Base-by-base conservation (phyloP, 2,329 filamentous ascomycete genomes). In the Calonectria pteridis region DNA sequence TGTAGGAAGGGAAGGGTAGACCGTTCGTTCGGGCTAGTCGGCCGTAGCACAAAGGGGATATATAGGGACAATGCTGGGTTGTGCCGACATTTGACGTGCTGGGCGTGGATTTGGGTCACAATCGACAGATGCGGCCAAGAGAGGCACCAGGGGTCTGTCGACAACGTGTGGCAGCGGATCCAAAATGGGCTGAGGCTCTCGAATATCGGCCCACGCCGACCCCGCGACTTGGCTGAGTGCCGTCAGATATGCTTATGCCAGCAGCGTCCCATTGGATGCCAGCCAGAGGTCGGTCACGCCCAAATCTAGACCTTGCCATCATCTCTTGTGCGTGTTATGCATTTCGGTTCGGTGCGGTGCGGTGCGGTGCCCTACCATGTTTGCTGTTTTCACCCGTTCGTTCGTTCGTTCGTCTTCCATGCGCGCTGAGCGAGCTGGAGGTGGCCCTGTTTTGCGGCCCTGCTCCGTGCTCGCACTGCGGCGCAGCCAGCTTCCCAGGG, bases 131-230 rank as follows among this genome's bases (percentile, higher is more conserved):
- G 69, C 76, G 79, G 76, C 76, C 75, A 76, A 78, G 75, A 74
- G 75, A 75, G 73, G 74, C 68, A 58, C 72, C 79, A 80, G 78
- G 79, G 78, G 80, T 84, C 82, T 80, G 81, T 74, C 77, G 80
- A 83, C 79, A 82, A 82, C 79, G 80, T 81, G 80, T 81, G 80
- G 80, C 80, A 78, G 81, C 78, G 82, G 81, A 78, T 75, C 79
- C 77, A 80, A 75, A 83, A 82, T 83, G 82, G 82, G 77, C 82
- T 83, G 82, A 83, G 80, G 74, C 80, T 81, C 77, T 76, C 76
- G 72, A 81, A 77, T 81, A 84, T 83, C 82, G 82, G 82, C 78
- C 82, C 82, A 83, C 82, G 77, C 82, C 79, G 79, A 81, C 79
- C 79, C 79, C 78, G 79, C 79, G 79, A 75, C 74, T 66, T 77